These are phyloP conservation scores for Mycosphaerelloides madeirae DNA, from an alignment of 2,329 filamentous ascomycete species.

Conservation along the genomic window DNA sequence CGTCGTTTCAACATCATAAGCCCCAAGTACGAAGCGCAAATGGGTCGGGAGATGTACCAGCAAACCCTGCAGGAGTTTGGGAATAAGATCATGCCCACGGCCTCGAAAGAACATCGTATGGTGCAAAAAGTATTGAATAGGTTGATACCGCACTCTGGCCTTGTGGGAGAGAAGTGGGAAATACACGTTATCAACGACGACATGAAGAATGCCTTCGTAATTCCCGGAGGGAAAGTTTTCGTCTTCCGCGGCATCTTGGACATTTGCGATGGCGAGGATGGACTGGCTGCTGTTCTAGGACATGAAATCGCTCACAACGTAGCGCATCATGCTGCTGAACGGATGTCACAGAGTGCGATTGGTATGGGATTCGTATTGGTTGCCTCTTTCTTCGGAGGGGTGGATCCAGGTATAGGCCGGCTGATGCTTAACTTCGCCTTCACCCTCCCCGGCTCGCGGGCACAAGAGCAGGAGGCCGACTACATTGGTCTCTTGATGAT, in stretches of 20 bases:
- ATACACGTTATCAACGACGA: slow-evolving; percentile 69
- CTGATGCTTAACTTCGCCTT: slow-evolving; percentile 59
- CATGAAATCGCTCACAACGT: slow-evolving; percentile 78
- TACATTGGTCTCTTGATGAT: slow-evolving; percentile 80
- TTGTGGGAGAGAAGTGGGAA: slow-evolving; percentile 60
- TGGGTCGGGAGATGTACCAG: slow-evolving; percentile 53
- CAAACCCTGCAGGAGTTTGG: slow-evolving; percentile 54
- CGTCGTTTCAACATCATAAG: slow-evolving; percentile 67
- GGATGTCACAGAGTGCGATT: slow-evolving; percentile 46
- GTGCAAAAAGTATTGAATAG: slow-evolving; percentile 62
- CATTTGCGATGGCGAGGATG: slow-evolving; percentile 63
- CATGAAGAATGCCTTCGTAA: slow-evolving; percentile 67
- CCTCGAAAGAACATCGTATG: slow-evolving; percentile 52
- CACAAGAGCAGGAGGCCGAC: slow-evolving; percentile 71
- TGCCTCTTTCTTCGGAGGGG: slow-evolving; percentile 40
- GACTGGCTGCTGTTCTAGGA: slow-evolving; percentile 68
- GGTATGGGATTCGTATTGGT: slow-evolving; percentile 38
- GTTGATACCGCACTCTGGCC: slow-evolving; percentile 62
- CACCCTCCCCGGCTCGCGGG: slow-evolving; percentile 61
- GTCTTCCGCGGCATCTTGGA: slow-evolving; percentile 69
- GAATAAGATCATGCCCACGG: slow-evolving; percentile 53
- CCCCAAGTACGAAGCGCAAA: slow-evolving; percentile 50
- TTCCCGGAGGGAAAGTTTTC: slow-evolving; percentile 74
- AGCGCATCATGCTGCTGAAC: slow-evolving; percentile 63
- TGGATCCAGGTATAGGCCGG: slow-evolving; percentile 33